Conservation (phyloP, 23 red algal species). For the Agarophyton chilense region DNA sequence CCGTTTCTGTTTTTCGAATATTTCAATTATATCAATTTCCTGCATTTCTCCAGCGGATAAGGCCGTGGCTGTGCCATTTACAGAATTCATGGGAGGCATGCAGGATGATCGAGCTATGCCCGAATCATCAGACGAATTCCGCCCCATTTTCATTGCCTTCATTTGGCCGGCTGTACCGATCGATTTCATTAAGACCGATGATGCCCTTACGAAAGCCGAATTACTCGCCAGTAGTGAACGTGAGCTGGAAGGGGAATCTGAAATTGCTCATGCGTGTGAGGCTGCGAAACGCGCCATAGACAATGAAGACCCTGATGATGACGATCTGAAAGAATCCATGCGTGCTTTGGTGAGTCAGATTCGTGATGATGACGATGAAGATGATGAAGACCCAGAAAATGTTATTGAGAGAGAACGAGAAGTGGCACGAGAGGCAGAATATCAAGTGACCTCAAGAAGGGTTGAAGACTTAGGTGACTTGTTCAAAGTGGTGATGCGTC, state of each 20-base stretch:
- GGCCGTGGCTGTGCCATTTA: conserved; percentile 65
- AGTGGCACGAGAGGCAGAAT: background rate
- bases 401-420: conserved; percentile 16
- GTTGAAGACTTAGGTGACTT: background rate
- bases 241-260: conserved; percentile 19
- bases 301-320: conserved; percentile 59
- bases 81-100: conserved; percentile 69
- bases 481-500: conserved; percentile 13
- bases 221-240: conserved; percentile 30
- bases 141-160: conserved; percentile 63
- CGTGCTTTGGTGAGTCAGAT: conserved; percentile 3
- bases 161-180: conserved; percentile 66
- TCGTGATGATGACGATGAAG: conserved; percentile 48
- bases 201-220: conserved; percentile 43
- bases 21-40: background rate
- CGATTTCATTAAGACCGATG: conserved; percentile 27
- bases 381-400: conserved; percentile 43
- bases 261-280: conserved; percentile 39
- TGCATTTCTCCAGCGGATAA: conserved; percentile 36
- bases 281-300: conserved; percentile 50
- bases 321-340: conserved; percentile 31
- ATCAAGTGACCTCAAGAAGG: background rate
- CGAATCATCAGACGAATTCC: conserved; percentile 6
- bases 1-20: background rate
- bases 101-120: conserved; percentile 65